Conservation (phyloP, 306 rosid genomes). For the Mimosa pudica region DNA sequence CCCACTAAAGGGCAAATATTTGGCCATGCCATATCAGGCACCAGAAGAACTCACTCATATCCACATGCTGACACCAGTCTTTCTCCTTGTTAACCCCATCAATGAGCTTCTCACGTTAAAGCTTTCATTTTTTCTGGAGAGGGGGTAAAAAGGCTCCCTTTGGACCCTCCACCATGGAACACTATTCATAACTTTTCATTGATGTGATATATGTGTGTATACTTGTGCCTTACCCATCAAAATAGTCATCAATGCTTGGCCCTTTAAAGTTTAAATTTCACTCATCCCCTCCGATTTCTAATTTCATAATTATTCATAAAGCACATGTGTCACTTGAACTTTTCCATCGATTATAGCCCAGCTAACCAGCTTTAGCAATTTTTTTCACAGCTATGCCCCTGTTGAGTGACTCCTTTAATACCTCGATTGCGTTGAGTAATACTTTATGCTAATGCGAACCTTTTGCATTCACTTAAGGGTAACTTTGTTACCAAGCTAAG, state of each 20-base stretch:
- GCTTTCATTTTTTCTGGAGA: neutral
- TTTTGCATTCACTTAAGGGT: neutral
- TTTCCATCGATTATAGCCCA: neutral
- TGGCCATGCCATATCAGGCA: slow-evolving; percentile 16
- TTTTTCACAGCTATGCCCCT: neutral
- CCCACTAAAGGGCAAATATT: slow-evolving; percentile 40
- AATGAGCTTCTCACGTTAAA: slow-evolving; percentile 44
- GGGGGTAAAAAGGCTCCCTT: slow-evolving; percentile 29
- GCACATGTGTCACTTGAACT: neutral
- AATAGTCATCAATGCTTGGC: slow-evolving; percentile 28
- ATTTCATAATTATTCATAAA: too few relatives aligned
- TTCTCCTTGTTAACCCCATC: slow-evolving; percentile 44
- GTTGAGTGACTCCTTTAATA: neutral
- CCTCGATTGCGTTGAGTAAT: neutral
- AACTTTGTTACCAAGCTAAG: neutral
- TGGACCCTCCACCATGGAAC: slow-evolving; percentile 42
- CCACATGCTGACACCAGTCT: slow-evolving; percentile 38
- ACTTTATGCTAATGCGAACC: neutral
- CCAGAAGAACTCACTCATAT: slow-evolving; percentile 27
- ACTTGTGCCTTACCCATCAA: slow-evolving; percentile 39
- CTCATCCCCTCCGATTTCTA: neutral
- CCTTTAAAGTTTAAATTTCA: neutral
- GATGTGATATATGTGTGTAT: slow-evolving; percentile 47
- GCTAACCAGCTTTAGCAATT: neutral
- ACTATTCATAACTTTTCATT: slow-evolving; percentile 51